phyloP scores from a whole-genome alignment of 2,329 filamentous ascomycete genomes.

The Penicillium verrucosum region DNA sequence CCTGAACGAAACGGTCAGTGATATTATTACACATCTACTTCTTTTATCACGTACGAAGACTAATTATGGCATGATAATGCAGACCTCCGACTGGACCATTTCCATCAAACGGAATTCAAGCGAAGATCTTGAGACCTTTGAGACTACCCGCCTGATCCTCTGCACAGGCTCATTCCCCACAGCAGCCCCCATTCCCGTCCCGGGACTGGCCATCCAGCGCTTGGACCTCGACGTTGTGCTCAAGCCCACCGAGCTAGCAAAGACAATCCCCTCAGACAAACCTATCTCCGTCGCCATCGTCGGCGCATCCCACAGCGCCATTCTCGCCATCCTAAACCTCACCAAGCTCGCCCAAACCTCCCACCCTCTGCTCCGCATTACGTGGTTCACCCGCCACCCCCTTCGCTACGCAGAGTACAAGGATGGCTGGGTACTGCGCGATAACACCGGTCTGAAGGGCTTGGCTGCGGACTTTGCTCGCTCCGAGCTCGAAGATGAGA shows the following conservation, averaged over 20 bases:
- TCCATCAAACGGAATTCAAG: constrained; percentile 28
- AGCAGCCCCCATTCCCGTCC: constrained; percentile 43
- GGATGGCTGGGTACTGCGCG: constrained; percentile 62
- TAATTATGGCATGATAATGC: constrained; percentile 10
- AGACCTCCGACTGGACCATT: constrained; percentile 33
- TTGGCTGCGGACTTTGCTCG: constrained; percentile 59
- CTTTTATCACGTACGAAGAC: not conserved
- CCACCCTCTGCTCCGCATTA: constrained; percentile 54
- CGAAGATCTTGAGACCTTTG: constrained; percentile 32
- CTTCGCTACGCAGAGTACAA: constrained; percentile 61
- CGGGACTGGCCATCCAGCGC: constrained; percentile 39
- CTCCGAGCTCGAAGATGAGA: constrained; percentile 55
- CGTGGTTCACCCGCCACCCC: constrained; percentile 61
- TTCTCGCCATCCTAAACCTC: constrained; percentile 61
- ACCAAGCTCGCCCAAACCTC: constrained; percentile 51
- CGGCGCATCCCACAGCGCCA: constrained; percentile 62
- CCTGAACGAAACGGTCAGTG: constrained; percentile 29
- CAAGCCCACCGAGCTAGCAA: constrained; percentile 50
- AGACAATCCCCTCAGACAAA: constrained; percentile 37
- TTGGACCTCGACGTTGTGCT: constrained; percentile 57
- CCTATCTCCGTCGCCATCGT: constrained; percentile 53
- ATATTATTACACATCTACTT: not conserved
- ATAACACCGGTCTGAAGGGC: constrained; percentile 65
- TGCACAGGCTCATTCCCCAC: constrained; percentile 58
- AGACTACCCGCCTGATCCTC: constrained; percentile 51